Base-by-base conservation (phyloP, 495 filamentous ascomycete genomes). In the Schizothecium vesticola region DNA sequence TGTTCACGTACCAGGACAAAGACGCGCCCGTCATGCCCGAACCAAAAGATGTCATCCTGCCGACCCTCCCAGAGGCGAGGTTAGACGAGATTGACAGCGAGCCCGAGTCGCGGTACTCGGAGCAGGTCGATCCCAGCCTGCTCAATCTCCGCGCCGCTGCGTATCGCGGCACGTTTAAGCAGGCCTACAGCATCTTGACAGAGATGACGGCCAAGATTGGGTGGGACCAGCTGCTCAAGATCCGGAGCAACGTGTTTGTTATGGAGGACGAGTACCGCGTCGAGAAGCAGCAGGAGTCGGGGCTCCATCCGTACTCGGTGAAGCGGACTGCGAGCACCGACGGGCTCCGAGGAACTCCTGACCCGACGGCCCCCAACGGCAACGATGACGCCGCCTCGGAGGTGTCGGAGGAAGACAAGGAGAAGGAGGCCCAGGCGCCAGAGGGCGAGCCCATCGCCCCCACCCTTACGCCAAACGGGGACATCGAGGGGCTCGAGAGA, bases 1-100 rank as follows among this genome's bases (percentile, higher is more conserved):
- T 99, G 95, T 99, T 99, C 77, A 98, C 95, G 9, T 97, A 98
- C 79, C 94, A 97, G 76, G 95, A 99, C 77, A 97, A 97, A 72
- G 95, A 99, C 76, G 88, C 92, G 8, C 95, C 95, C 21, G 85
- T 94, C 66, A 93, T 97, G 90, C 95, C 95, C 22, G 92, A 95
- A 70, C 93, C 94, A 0, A 87, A 87, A 61, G 91, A 91, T 63
- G 89, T 97, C 66, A 87, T 91, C 74, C 87, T 99, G 23, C 95
- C 95, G 0, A 89, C 93, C 4, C 84, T 97, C 19, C 86, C 90
- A 0, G 96, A 98, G 77, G 94, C 91, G n/a, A 87, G 93, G 59
- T 85, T 97, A 66, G 95, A 99, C 67, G 95, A 99, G 74, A 96
- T 98, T 72, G 93, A 96, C 72, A 87, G 86, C 69, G 94, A 98